Evolutionary conservation across 1,284 basidiomycete species (phyloP), one percentile per base, ranked within the genome.

Genomic region (Veloporphyrellus conicus): DNA sequence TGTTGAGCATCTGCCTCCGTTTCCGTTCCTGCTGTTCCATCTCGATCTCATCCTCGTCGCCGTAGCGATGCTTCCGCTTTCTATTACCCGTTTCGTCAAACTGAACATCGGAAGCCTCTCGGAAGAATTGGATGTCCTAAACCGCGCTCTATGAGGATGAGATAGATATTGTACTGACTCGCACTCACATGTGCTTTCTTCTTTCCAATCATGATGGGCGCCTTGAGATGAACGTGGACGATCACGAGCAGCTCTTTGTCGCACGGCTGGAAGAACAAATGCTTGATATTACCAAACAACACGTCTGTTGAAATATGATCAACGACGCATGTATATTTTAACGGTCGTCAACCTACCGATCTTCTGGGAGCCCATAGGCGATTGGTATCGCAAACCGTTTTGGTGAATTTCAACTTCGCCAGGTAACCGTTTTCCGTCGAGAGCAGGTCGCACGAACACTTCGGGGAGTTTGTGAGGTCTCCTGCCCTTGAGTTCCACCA

Each of bases 51-150:
- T 99, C 96, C 68, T 99, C 96, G 64, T 99, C 96, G 34, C 95
- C 95, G 62, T 96, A 97, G 47, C 94, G 84, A 56, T 95, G 91
- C 71, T 96, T 94, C 52, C 96, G 84, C 70, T 98, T 99, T 57
- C 93, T 83, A 64, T 98, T 98, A n/a, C 95, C 95, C 0, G 94
- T 97, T 71, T 99, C 96, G 63, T 99, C 96, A 63, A 98, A 99
- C 57, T 95, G 91, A 31, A 95, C 93, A 62, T 99, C 96, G 0
- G 92, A 91, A 2, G 94, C 96, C 72, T 99, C 96, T 20, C 96
- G 90, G 75, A 90, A 96, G 71, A 99, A 98, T 80, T 99, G 96
- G 9, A 99, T 83, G 66, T 99, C 96, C 86, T 93, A 32, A 3
- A 23, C 19, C 39, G 49, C 27, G 12, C 5, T 28, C 11, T 11